Evolutionary conservation across 352 stramenopile species (phyloP).

Genomic region (Globisporangium cederbergense): DNA sequence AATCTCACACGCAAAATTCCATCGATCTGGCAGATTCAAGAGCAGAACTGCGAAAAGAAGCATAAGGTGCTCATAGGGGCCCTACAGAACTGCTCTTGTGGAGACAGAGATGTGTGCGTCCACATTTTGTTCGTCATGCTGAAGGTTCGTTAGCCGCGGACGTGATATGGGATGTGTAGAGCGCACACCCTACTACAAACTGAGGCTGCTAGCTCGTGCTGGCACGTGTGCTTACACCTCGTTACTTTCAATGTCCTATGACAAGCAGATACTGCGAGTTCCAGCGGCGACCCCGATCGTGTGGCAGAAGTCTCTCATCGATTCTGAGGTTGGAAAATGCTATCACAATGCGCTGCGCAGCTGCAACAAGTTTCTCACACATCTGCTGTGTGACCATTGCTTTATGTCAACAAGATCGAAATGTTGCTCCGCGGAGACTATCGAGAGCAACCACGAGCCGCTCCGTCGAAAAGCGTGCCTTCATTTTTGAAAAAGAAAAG

Average conservation of each 20-base stretch:
- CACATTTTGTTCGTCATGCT: conserved; percentile 88
- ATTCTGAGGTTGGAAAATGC: conserved; percentile 51
- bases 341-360: not conserved
- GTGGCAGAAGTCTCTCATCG: conserved; percentile 84
- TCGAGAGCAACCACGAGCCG: conserved; percentile 28
- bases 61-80: conserved; percentile 75
- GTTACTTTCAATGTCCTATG: not conserved
- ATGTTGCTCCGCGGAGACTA: conserved; percentile 64
- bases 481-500: conserved; percentile 47
- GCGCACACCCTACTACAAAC: not conserved
- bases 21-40: conserved; percentile 43
- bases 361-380: not conserved
- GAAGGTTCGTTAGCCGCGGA: conserved; percentile 32
- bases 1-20: not conserved
- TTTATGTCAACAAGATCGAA: conserved; percentile 37
- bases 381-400: not conserved
- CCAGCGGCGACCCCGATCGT: conserved; percentile 61
- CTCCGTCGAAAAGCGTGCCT: conserved; percentile 17
- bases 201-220: not conserved
- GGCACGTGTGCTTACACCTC: not conserved
- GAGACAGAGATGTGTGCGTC: conserved; percentile 71
- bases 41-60: conserved; percentile 69
- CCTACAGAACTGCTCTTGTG: conserved; percentile 71
- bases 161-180: not conserved
- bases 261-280: conserved; percentile 58